Evolutionary conservation across 495 filamentous ascomycete genomes (phyloP).

Genomic region (Tirmania nivea): DNA sequence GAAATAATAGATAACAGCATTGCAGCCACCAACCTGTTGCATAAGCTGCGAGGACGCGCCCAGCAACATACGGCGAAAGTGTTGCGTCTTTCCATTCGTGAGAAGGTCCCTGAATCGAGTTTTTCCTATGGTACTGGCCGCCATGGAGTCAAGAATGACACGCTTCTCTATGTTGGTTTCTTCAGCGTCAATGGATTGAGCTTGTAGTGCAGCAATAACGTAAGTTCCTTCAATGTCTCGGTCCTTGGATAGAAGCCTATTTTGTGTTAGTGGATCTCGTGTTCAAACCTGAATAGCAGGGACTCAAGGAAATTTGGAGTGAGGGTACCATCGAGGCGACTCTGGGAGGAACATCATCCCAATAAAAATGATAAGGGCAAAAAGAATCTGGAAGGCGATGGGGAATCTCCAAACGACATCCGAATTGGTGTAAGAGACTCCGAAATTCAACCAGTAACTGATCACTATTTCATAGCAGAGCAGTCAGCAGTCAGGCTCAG

Average conservation of each 20-base stretch:
- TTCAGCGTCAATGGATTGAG: conserved; percentile 34
- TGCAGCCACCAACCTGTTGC: conserved; percentile 51
- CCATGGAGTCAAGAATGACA: conserved; percentile 42
- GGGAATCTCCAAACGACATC: conserved; percentile 59
- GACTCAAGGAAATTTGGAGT: background rate
- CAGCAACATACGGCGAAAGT: conserved; percentile 40
- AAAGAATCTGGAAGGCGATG: conserved; percentile 61
- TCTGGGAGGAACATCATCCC: conserved; percentile 50
- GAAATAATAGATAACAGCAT: conserved; percentile 70
- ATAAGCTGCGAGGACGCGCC: conserved; percentile 46
- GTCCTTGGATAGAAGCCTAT: conserved; percentile 35
- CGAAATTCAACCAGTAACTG: conserved; percentile 71
- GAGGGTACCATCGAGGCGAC: conserved; percentile 41
- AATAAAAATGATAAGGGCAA: conserved; percentile 41
- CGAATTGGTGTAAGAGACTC: conserved; percentile 41
- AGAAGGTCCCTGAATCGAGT: conserved; percentile 35
- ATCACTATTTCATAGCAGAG: conserved; percentile 26
- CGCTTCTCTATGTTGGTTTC: conserved; percentile 34
- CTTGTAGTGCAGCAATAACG: conserved; percentile 47
- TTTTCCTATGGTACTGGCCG: conserved; percentile 31
- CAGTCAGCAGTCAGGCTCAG: background rate
- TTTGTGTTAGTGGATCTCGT: conserved; percentile 8
- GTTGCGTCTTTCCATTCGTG: conserved; percentile 41
- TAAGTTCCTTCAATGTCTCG: conserved; percentile 44
- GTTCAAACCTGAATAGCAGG: background rate